phyloP scores from a whole-genome alignment of 495 filamentous ascomycete species.

The Cudoniella acicularis region DNA sequence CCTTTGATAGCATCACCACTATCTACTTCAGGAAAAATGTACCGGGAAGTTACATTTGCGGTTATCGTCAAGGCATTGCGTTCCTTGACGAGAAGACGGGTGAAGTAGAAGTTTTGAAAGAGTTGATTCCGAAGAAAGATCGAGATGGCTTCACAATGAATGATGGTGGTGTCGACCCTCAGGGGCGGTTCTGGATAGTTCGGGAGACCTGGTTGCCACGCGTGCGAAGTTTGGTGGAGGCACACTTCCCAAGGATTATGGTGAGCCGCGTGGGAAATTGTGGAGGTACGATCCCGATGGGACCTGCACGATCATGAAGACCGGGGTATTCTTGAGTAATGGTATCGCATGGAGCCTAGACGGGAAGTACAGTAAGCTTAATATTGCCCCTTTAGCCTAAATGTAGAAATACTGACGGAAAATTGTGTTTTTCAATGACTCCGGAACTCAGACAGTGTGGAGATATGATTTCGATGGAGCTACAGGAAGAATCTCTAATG shows the following conservation, averaged over 20 bases:
- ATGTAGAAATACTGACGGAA: background rate
- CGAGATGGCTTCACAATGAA: background rate
- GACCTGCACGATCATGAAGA: background rate
- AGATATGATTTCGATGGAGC: background rate
- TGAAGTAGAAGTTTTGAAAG: background rate
- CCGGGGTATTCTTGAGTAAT: background rate
- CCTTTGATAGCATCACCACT: background rate
- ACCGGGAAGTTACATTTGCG: background rate
- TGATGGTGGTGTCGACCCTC: background rate
- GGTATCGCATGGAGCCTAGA: background rate
- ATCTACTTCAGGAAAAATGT: background rate
- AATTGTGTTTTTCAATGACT: background rate
- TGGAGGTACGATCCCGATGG: background rate
- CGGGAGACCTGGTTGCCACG: background rate
- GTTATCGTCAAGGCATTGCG: background rate
- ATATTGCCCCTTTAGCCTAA: background rate
- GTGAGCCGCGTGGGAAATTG: background rate
- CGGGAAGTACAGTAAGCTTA: background rate
- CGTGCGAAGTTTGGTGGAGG: background rate
- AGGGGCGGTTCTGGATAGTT: background rate
- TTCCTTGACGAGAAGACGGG: background rate
- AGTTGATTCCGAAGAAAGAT: background rate
- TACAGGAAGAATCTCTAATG: background rate
- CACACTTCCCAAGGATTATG: background rate
- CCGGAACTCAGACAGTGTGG: background rate